Percentiles rank a stretch among this genome's conserved stretches.
These are phyloP conservation scores for Cenococcum geophilum DNA, from an alignment of 495 filamentous ascomycete species.

Conservation along the genomic window DNA sequence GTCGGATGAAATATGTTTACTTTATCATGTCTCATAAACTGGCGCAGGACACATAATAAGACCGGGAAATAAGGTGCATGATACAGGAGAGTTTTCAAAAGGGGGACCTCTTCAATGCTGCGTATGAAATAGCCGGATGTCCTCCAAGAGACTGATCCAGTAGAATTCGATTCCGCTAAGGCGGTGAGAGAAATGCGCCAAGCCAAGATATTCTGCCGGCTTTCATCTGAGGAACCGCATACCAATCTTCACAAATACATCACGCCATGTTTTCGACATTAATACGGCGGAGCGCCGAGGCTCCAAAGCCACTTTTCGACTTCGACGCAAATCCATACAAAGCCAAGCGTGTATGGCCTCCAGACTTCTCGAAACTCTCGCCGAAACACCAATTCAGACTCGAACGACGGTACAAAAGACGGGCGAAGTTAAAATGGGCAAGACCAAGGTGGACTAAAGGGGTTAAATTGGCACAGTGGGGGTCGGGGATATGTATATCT, in stretches of 20 bases:
- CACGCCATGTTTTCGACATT: slow-evolving; percentile 2
- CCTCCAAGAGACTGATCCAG: too few species aligned
- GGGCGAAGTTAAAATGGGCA: slow-evolving; percentile 59
- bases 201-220: not conserved
- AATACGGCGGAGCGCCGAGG: not conserved
- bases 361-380: slow-evolving; percentile 76
- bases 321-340: slow-evolving; percentile 53
- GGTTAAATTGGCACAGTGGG: slow-evolving; percentile 64
- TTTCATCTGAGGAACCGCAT: not conserved
- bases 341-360: slow-evolving; percentile 87
- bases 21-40: too few species aligned
- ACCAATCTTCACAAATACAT: not conserved
- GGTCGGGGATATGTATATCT: slow-evolving; percentile 50
- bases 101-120: too few species aligned
- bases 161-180: not conserved
- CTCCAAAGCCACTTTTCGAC: slow-evolving; percentile 26
- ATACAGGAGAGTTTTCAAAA: too few species aligned
- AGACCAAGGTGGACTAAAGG: slow-evolving; percentile 69
- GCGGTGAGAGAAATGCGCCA: not conserved
- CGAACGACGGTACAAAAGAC: slow-evolving; percentile 53
- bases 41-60: too few species aligned
- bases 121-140: too few species aligned
- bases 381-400: slow-evolving; percentile 79
- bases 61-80: too few species aligned
- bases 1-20: too few species aligned